Conservation (phyloP, 345 rosid species). For the Combretum micranthum region DNA sequence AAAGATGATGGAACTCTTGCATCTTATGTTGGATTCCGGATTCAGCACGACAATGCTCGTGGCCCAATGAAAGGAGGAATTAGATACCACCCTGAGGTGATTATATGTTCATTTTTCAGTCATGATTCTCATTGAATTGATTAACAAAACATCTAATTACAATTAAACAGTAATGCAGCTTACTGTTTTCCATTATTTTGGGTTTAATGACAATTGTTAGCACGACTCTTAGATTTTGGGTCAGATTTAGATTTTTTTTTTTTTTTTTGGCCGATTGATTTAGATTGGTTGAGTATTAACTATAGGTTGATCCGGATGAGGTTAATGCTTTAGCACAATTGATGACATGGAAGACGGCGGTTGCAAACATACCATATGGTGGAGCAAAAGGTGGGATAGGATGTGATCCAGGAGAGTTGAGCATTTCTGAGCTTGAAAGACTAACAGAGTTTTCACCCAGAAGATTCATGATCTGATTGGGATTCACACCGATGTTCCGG, state of each 20-base stretch:
- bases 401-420: conserved; percentile 60
- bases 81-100: conserved; percentile 94
- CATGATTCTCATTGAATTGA: no score
- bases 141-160: no score
- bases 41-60: conserved; percentile 97
- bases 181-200: no score
- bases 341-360: conserved; percentile 99
- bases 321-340: conserved; percentile 94
- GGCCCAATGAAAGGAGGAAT: conserved; percentile 99
- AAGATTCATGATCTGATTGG: conserved; percentile 93
- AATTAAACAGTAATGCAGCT: no score
- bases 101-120: background rate
- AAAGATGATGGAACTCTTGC: conserved; percentile 88
- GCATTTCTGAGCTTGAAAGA: conserved; percentile 71
- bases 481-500: conserved; percentile 88
- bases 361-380: conserved; percentile 92
- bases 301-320: conserved; percentile 92
- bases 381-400: conserved; percentile 99
- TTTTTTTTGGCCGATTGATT: no score
- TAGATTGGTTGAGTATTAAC: conserved; percentile 4
- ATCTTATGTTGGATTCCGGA: conserved; percentile 84
- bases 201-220: no score
- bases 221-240: background rate
- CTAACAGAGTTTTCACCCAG: conserved; percentile 94
- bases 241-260: conserved; percentile 7